phyloP scores from a whole-genome alignment of 495 filamentous ascomycete species.

The Podospora bellae-mahoneyi region DNA sequence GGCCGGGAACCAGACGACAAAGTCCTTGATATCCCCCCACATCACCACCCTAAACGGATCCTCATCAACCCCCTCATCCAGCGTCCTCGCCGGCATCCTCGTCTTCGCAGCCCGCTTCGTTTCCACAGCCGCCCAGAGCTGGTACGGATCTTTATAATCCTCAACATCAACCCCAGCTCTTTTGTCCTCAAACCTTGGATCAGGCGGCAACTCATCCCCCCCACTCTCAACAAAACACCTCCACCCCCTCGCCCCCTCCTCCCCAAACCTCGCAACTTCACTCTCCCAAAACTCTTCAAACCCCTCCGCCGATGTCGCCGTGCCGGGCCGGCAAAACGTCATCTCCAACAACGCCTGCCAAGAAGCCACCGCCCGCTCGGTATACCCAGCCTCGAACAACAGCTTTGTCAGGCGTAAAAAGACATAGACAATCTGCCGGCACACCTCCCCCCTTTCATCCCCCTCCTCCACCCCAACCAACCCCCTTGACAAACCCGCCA shows the following conservation, averaged over 20 bases:
- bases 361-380: slow-evolving; percentile 70
- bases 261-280: slow-evolving; percentile 77
- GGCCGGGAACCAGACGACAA: slow-evolving; percentile 54
- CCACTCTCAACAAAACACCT: slow-evolving; percentile 43
- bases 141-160: slow-evolving; percentile 28
- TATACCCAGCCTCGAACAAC: slow-evolving; percentile 73
- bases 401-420: slow-evolving; percentile 71
- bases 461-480: slow-evolving; percentile 23
- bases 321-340: slow-evolving; percentile 55
- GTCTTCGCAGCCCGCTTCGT: slow-evolving; percentile 44
- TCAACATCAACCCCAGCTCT: slow-evolving; percentile 29
- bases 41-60: slow-evolving; percentile 78
- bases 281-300: slow-evolving; percentile 79
- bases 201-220: slow-evolving; percentile 38
- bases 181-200: slow-evolving; percentile 24
- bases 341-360: slow-evolving; percentile 86
- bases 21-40: slow-evolving; percentile 67
- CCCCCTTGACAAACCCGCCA: slow-evolving; percentile 48
- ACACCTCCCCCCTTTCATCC: slow-evolving; percentile 30
- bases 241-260: slow-evolving; percentile 71
- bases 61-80: slow-evolving; percentile 60
- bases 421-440: slow-evolving; percentile 61
- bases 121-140: slow-evolving; percentile 63
- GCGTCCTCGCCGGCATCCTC: slow-evolving; percentile 63
- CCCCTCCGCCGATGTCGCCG: slow-evolving; percentile 17